Base-by-base conservation (phyloP, 1,284 basidiomycete genomes). In the Leccinum angustisporum region DNA sequence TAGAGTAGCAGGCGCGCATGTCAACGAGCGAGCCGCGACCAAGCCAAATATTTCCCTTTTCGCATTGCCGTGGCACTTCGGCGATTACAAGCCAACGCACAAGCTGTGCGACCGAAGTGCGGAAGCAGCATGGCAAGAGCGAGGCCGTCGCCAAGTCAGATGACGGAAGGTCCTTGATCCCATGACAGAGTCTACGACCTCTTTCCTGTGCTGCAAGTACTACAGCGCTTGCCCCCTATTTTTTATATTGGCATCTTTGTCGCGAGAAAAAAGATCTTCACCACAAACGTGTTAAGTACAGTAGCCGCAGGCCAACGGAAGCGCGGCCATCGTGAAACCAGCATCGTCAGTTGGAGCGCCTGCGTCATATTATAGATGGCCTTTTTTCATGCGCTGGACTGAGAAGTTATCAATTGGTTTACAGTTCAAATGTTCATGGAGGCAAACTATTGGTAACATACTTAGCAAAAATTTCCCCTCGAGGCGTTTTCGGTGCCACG, bases 61-160 rank as follows among this genome's bases (percentile, higher is more conserved):
- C 50, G 25, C 21, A 2, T 53, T 52, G 58, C 36, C 7, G 31
- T 43, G 7, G 51, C 53, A 18, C 27, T 55, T 38, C 31, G 4
- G 36, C 57, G 53, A 58, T 27, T 13, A 11, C 36, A n/a, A 33
- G 21, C 18, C 52, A 57, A 52, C 18, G 27, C 6, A 30, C 51
- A 31, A 16, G 43, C 30, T 21, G n/a, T 40, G 18, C 3, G 56
- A 59, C 67, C 54, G 21, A 52, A 43, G 30, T 48, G 14, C 27
- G 53, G 16, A 10, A 10, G 18, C 55, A 10, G 18, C 55, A 31
- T 51, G 66, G 53, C 18, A 7, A 54, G 33, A 33, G 40, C 1
- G 56, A 30, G 57, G 59, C 14, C 7, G 5, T 43, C n/a, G 8
- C 40, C 9, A 10, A 21, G 9, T 14, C 18, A 38, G 8, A 14